Percentiles rank a stretch among this genome's conserved stretches.
These are phyloP conservation scores for Phytophthora boehmeriae DNA, from an alignment of 352 stramenopile species.

Conservation along the genomic window DNA sequence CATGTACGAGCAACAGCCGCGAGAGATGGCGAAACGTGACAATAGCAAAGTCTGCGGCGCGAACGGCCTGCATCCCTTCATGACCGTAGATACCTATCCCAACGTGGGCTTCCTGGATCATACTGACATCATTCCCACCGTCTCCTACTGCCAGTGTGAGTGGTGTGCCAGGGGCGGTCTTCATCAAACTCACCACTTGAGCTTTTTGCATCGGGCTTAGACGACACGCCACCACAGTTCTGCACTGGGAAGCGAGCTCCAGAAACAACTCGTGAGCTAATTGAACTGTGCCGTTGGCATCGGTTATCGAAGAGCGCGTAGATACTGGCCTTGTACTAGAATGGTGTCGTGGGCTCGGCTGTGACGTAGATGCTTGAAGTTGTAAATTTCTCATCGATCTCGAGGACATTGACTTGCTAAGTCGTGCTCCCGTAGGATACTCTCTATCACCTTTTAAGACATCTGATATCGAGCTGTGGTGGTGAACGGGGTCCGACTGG, in stretches of 20 bases:
- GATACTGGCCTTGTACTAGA: slow-evolving; percentile 35
- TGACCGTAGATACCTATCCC: slow-evolving; percentile 98
- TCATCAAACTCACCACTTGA: slow-evolving; percentile 95
- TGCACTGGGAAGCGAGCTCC: slow-evolving; percentile 86
- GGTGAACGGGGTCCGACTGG: slow-evolving; percentile 7
- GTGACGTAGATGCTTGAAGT: slow-evolving; percentile 24
- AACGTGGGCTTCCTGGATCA: slow-evolving; percentile 99
- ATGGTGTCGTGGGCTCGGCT: slow-evolving; percentile 34
- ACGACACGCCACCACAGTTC: slow-evolving; percentile 86
- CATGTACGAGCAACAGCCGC: slow-evolving; percentile 78
- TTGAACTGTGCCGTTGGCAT: slow-evolving; percentile 19
- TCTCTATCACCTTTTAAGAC: slow-evolving; percentile 18
- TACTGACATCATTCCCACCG: slow-evolving; percentile 99
- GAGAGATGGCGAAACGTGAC: slow-evolving; percentile 82
- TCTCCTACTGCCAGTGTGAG: slow-evolving; percentile 97
- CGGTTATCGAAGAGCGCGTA: slow-evolving; percentile 38
- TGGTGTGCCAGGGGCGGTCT: slow-evolving; percentile 63
- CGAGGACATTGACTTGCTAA: slow-evolving; percentile 49
- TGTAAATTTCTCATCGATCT: slow-evolving; percentile 59
- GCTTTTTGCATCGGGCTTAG: slow-evolving; percentile 93
- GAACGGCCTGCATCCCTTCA: slow-evolving; percentile 94
- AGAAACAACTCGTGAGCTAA: slow-evolving; percentile 74
- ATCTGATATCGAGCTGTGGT: slow-evolving; percentile 12
- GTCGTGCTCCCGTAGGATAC: slow-evolving; percentile 2
- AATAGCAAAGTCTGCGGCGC: slow-evolving; percentile 86